Percentiles rank a stretch among this genome's conserved stretches.
These are phyloP conservation scores for Leccinum aurantiacum DNA, from an alignment of 768 basidiomycete genomes.

Conservation along the genomic window DNA sequence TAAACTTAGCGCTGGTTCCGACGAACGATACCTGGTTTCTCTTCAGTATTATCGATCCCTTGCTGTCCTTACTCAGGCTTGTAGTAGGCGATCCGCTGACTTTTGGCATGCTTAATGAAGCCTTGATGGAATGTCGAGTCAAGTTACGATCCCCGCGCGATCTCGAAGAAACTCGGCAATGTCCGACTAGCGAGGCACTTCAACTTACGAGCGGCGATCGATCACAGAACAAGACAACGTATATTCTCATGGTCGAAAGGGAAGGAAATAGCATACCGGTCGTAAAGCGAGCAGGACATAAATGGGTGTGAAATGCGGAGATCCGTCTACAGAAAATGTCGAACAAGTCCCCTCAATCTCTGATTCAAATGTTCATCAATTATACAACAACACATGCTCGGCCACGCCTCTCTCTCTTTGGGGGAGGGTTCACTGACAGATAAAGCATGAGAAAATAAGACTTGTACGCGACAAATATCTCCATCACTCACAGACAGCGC, in stretches of 20 bases:
- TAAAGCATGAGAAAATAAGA: slow-evolving; percentile 14
- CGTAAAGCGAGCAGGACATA: slow-evolving; percentile 70
- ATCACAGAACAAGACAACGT: slow-evolving; percentile 35
- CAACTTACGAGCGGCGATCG: not conserved
- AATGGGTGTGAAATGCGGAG: slow-evolving; percentile 57
- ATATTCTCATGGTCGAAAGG: slow-evolving; percentile 35
- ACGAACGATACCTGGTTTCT: slow-evolving; percentile 25
- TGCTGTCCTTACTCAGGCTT: slow-evolving; percentile 2
- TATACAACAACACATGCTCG: slow-evolving; percentile 73
- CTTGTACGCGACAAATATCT: slow-evolving; percentile 1
- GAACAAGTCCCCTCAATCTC: slow-evolving; percentile 19
- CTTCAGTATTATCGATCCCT: slow-evolving; percentile 12
- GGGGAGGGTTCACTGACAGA: slow-evolving; percentile 70
- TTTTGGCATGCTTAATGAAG: slow-evolving; percentile 40
- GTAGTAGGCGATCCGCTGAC: slow-evolving; percentile 13
- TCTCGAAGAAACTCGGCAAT: not conserved
- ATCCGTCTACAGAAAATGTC: slow-evolving; percentile 34
- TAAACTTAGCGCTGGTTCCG: not conserved
- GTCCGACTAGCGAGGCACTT: not conserved
- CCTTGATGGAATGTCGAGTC: not conserved
- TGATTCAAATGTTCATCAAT: slow-evolving; percentile 32
- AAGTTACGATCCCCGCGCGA: not conserved
- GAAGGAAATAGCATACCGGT: slow-evolving; percentile 49
- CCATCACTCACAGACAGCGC: slow-evolving; percentile 80
- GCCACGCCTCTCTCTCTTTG: slow-evolving; percentile 50